Evolutionary conservation across 306 rosid species (phyloP).

Genomic region (Morella rubra): DNA sequence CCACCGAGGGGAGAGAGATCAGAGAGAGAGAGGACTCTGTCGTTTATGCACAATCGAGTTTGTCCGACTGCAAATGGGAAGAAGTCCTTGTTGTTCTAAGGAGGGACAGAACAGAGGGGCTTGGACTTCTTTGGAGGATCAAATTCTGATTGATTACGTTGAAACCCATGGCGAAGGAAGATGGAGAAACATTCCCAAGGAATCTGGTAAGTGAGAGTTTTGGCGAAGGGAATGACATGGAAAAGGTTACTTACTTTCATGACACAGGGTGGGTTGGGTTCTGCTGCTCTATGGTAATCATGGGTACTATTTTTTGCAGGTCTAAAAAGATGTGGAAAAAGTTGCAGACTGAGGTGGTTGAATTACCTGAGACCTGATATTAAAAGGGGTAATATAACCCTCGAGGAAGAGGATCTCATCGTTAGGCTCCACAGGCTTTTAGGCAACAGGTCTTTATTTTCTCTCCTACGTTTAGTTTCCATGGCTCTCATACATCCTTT

Average conservation of each 20-base stretch:
- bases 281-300: background rate
- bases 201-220: slow-evolving; percentile 29
- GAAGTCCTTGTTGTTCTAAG: slow-evolving; percentile 17
- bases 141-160: slow-evolving; percentile 32
- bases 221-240: background rate
- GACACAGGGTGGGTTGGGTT: background rate
- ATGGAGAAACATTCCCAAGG: slow-evolving; percentile 37
- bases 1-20: too few species aligned
- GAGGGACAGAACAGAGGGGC: slow-evolving; percentile 37
- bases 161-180: slow-evolving; percentile 42
- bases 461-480: too few species aligned
- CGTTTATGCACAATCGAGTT: too few species aligned
- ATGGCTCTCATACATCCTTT: too few species aligned
- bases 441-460: slow-evolving; percentile 14
- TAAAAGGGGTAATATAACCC: too few species aligned
- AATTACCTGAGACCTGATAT: slow-evolving; percentile 22
- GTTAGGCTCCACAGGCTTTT: background rate
- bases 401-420: too few species aligned
- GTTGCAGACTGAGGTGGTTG: slow-evolving; percentile 34
- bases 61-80: slow-evolving; percentile 25
- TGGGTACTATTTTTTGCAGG: background rate
- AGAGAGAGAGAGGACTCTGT: too few species aligned
- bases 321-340: slow-evolving; percentile 27
- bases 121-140: slow-evolving; percentile 46
- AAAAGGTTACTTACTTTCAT: background rate